Evolutionary conservation across 2,329 filamentous ascomycete genomes (phyloP).

Genomic region (Colletotrichum simmondsii): DNA sequence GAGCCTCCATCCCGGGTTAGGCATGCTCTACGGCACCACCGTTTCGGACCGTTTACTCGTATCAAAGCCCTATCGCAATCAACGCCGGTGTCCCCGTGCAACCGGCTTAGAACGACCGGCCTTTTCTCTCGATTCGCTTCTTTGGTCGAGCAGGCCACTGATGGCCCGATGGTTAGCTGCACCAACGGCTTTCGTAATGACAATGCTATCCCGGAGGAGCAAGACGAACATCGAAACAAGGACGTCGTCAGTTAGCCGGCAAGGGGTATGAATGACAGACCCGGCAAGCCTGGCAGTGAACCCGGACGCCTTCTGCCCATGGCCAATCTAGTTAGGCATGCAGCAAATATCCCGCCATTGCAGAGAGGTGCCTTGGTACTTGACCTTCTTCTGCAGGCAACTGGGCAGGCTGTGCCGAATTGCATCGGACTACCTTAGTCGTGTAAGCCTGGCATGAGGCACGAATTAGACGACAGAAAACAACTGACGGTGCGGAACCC

Average conservation of each 20-base stretch:
- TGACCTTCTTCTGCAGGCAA: not conserved
- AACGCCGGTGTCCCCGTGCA: not conserved
- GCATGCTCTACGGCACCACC: not conserved
- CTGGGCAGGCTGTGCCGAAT: not conserved
- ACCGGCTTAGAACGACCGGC: not conserved
- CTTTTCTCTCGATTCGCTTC: not conserved
- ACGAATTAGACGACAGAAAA: not conserved
- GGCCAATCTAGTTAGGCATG: not conserved
- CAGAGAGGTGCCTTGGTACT: not conserved
- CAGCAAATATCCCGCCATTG: conserved; percentile 2
- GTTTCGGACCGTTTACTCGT: conserved; percentile 13
- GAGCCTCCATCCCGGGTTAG: not conserved
- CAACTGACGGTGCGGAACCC: conserved; percentile 1
- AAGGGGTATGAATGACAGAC: not conserved
- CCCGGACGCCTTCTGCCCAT: not conserved
- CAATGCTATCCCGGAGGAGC: not conserved
- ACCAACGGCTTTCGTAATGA: not conserved
- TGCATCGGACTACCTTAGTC: not conserved
- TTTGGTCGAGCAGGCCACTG: not conserved
- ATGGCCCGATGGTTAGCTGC: not conserved
- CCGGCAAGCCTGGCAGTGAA: not conserved
- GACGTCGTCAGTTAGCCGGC: not conserved
- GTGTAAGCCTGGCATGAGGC: not conserved
- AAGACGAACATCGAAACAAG: not conserved
- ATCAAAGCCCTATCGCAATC: not conserved